These are phyloP conservation scores for Fraxinus dipetala DNA, from an alignment of 305 asterid genomes.

Conservation along the genomic window DNA sequence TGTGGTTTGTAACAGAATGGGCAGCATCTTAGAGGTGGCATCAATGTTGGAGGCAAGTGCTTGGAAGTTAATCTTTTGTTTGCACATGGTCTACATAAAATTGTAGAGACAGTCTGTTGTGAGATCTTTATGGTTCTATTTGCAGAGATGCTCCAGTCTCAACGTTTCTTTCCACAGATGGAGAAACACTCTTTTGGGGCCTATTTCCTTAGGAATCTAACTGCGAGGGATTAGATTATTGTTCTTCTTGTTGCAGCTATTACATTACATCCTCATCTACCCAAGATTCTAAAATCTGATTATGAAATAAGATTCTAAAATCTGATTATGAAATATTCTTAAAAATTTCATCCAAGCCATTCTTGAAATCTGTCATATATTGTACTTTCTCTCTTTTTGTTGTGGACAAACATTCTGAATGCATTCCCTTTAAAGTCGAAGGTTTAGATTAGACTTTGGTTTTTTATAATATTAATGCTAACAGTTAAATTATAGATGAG, in stretches of 20 bases:
- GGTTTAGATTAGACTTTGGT: neutral
- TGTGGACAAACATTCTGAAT: neutral
- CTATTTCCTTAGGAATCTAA: neutral
- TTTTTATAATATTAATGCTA: neutral
- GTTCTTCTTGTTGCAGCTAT: neutral
- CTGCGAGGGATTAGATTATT: neutral
- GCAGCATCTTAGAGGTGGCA: neutral
- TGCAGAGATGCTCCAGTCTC: neutral
- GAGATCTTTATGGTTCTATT: neutral
- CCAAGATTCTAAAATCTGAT: neutral
- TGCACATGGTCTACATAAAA: neutral
- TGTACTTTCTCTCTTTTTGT: neutral
- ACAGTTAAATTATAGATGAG: conserved; percentile 12
- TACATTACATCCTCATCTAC: neutral
- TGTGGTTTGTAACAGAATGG: neutral
- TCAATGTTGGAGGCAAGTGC: neutral
- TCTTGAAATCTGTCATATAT: neutral
- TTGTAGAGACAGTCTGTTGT: neutral
- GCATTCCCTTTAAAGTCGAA: neutral
- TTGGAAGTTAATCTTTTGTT: neutral
- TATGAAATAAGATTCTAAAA: neutral
- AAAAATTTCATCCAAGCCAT: neutral
- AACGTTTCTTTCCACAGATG: neutral
- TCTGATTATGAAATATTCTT: neutral
- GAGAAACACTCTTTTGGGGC: neutral